Percentiles rank a stretch among this genome's conserved stretches.
Evolutionary conservation across 2,329 filamentous ascomycete genomes (phyloP).

Genomic region (Rhinocladiella similis): DNA sequence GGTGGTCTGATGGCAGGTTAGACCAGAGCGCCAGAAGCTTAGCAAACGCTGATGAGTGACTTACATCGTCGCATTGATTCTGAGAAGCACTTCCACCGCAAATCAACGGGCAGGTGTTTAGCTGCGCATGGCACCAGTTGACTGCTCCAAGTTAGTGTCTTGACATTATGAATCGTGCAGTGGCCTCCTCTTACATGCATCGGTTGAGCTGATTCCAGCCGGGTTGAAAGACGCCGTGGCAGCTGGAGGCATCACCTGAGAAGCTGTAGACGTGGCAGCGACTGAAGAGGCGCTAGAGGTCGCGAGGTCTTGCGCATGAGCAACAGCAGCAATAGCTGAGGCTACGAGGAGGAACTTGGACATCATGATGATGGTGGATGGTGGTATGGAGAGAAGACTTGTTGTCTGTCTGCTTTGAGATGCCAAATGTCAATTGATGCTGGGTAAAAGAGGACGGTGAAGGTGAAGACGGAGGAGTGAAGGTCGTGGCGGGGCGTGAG

Average conservation of each 20-base stretch:
- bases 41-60: constrained; percentile 30
- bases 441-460: constrained; percentile 12
- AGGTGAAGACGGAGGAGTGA: not conserved
- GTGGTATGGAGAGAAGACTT: not conserved
- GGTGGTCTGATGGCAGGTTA: constrained; percentile 39
- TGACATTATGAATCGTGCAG: not conserved
- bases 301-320: constrained; percentile 22
- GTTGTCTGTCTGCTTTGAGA: constrained; percentile 13
- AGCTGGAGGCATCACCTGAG: constrained; percentile 28
- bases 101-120: constrained; percentile 60
- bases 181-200: constrained; percentile 25
- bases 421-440: constrained; percentile 23
- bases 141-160: constrained; percentile 33
- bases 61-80: constrained; percentile 61
- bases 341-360: constrained; percentile 26
- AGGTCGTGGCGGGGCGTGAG: too few relatives aligned
- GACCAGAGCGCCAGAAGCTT: not conserved
- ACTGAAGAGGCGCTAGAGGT: constrained; percentile 29
- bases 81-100: constrained; percentile 52
- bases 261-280: constrained; percentile 27
- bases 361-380: constrained; percentile 25
- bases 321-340: constrained; percentile 19
- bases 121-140: constrained; percentile 60
- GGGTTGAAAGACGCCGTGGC: constrained; percentile 28
- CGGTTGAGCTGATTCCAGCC: constrained; percentile 15